Percentiles rank a stretch among this genome's conserved stretches.
Conservation (phyloP, 2,329 filamentous ascomycete genomes). For the Cladosporium sp. region DNA sequence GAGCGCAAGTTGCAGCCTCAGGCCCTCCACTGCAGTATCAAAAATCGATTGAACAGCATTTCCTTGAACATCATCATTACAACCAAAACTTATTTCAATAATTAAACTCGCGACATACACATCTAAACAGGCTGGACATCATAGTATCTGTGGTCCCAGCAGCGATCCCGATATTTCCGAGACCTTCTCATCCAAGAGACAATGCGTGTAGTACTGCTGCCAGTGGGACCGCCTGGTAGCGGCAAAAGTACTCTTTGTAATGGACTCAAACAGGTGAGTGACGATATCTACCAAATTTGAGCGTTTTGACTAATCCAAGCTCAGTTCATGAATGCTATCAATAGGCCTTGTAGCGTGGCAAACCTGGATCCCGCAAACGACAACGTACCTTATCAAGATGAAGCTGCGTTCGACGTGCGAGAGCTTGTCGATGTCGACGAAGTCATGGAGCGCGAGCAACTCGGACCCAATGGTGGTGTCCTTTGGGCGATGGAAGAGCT, state of each 20-base stretch:
- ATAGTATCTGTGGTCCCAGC: too few relatives aligned
- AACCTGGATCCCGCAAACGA: conserved; percentile 98
- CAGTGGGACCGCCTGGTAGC: conserved; percentile 76
- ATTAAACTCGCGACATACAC: too few relatives aligned
- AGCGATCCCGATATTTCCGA: too few relatives aligned
- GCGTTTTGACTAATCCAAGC: neutral
- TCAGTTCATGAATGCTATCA: conserved; percentile 83
- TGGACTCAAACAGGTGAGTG: conserved; percentile 77
- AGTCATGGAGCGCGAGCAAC: conserved; percentile 83
- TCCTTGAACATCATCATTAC: neutral
- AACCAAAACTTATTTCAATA: neutral
- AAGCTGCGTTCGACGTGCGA: conserved; percentile 81
- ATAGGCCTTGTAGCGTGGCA: conserved; percentile 87
- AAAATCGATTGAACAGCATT: neutral
- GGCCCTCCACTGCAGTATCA: neutral
- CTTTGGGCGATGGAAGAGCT: conserved; percentile 93
- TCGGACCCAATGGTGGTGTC: conserved; percentile 89
- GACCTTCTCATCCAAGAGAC: neutral
- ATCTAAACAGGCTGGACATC: too few relatives aligned
- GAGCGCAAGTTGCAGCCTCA: too few relatives aligned
- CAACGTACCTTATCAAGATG: conserved; percentile 69
- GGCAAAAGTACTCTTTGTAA: conserved; percentile 98
- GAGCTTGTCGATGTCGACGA: conserved; percentile 85
- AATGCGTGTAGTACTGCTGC: conserved; percentile 20
- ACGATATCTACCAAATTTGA: neutral